Evolutionary conservation across 2,329 filamentous ascomycete species (phyloP).

Genomic region (Exophiala viscosa): DNA sequence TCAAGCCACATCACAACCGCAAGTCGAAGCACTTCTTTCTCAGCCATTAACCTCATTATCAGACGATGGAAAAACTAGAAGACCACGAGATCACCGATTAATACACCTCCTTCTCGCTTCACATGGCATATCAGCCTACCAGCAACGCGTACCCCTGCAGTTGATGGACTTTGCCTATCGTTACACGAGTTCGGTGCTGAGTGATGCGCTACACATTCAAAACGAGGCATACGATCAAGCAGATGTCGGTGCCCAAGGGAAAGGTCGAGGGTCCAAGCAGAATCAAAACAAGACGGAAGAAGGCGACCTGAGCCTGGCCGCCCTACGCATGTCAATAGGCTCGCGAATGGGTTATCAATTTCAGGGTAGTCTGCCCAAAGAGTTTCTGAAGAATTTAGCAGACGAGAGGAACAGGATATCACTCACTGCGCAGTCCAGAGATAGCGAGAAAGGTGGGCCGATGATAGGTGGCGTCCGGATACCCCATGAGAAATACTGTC

Average conservation of each 20-base stretch:
- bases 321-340: conserved; percentile 59
- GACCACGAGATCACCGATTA: conserved; percentile 49
- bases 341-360: conserved; percentile 57
- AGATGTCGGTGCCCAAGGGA: conserved; percentile 32
- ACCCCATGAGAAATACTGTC: conserved; percentile 60
- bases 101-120: conserved; percentile 50
- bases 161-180: conserved; percentile 53
- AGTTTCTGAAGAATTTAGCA: conserved; percentile 58
- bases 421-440: conserved; percentile 42
- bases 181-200: conserved; percentile 51
- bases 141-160: conserved; percentile 51
- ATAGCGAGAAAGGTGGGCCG: conserved; percentile 32
- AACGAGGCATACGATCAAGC: conserved; percentile 48
- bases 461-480: conserved; percentile 53
- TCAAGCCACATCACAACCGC: conserved; percentile 19
- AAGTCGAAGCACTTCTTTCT: conserved; percentile 32
- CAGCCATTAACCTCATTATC: conserved; percentile 43
- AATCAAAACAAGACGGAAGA: conserved; percentile 42
- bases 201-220: conserved; percentile 51
- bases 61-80: conserved; percentile 45
- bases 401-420: conserved; percentile 54
- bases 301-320: conserved; percentile 53
- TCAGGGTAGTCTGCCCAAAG: conserved; percentile 56
- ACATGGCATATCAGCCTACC: conserved; percentile 48
- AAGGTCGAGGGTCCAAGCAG: conserved; percentile 32